Evolutionary conservation across 306 rosid species (phyloP).

Genomic region (Citrullus mucosospermus): DNA sequence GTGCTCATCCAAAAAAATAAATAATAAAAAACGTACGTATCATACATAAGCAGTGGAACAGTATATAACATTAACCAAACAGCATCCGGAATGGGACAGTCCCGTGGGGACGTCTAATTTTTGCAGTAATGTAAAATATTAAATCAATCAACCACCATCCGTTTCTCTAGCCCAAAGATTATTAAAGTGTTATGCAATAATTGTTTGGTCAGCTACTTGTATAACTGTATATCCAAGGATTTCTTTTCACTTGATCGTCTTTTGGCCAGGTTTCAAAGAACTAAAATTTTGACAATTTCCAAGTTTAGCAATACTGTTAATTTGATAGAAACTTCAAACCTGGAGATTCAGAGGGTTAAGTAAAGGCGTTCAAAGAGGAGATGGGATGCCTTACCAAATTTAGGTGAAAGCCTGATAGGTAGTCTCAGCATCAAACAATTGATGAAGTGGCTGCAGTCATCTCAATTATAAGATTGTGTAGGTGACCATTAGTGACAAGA

Average conservation of each 20-base stretch:
- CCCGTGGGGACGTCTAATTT: not conserved
- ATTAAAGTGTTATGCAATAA: not conserved
- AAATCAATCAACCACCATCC: not conserved
- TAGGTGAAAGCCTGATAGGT: not conserved
- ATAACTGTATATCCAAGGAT: not conserved
- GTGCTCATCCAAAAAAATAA: not conserved
- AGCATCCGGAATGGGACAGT: not conserved
- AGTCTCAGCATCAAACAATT: not conserved
- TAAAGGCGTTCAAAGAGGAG: not conserved
- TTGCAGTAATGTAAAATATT: not conserved
- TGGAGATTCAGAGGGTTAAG: not conserved
- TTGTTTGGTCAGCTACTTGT: not conserved
- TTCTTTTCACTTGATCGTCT: not conserved
- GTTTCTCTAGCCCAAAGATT: not conserved
- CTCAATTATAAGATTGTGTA: conserved; percentile 44
- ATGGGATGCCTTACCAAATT: not conserved
- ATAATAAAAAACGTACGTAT: too few species aligned
- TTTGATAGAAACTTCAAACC: not conserved
- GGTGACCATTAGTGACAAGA: conserved; percentile 46
- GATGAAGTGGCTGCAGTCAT: conserved; percentile 30
- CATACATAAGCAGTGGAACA: not conserved
- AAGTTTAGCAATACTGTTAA: not conserved
- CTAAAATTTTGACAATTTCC: not conserved
- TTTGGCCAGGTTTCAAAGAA: not conserved
- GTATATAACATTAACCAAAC: not conserved